A percentile compares a stretch with the other conserved stretches of the same genome.
Conservation (phyloP, 2,329 filamentous ascomycete species). For the Blastomyces emzantsi region DNA sequence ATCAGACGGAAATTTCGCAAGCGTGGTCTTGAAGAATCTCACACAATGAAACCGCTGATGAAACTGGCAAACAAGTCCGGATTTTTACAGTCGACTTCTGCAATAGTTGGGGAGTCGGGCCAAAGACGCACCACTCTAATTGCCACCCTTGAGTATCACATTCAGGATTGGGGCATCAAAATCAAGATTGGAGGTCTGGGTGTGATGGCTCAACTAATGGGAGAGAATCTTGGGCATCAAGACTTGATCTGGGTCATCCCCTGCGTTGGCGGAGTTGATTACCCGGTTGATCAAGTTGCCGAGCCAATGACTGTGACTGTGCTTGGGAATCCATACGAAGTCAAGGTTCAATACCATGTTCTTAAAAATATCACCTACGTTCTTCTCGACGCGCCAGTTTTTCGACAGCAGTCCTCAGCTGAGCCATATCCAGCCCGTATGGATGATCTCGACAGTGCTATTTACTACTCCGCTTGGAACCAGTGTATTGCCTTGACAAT, state of each 20-base stretch:
- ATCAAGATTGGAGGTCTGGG: slow-evolving; percentile 63
- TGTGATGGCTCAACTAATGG: slow-evolving; percentile 63
- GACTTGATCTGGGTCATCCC: slow-evolving; percentile 58
- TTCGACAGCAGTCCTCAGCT: slow-evolving; percentile 53
- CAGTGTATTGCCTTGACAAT: slow-evolving; percentile 58
- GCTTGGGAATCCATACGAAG: slow-evolving; percentile 51
- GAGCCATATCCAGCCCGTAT: slow-evolving; percentile 59
- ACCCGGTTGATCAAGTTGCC: slow-evolving; percentile 50
- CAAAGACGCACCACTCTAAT: slow-evolving; percentile 51
- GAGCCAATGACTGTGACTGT: slow-evolving; percentile 56
- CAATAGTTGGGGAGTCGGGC: slow-evolving; percentile 27
- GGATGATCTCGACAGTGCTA: slow-evolving; percentile 59
- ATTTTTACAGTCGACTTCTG: slow-evolving; percentile 31
- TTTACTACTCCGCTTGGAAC: slow-evolving; percentile 64
- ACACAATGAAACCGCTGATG: slow-evolving; percentile 28
- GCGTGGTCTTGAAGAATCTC: slow-evolving; percentile 20
- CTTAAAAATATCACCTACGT: slow-evolving; percentile 60
- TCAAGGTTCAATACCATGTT: slow-evolving; percentile 56
- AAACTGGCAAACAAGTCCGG: slow-evolving; percentile 29
- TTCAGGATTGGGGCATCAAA: slow-evolving; percentile 60
- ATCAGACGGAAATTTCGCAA: slow-evolving; percentile 29
- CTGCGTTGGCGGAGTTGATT: slow-evolving; percentile 55
- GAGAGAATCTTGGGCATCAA: slow-evolving; percentile 54
- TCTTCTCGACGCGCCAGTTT: slow-evolving; percentile 57
- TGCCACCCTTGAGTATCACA: slow-evolving; percentile 64